Base-by-base conservation (phyloP, 2,329 filamentous ascomycete species). In the Alternaria ethzedia region DNA sequence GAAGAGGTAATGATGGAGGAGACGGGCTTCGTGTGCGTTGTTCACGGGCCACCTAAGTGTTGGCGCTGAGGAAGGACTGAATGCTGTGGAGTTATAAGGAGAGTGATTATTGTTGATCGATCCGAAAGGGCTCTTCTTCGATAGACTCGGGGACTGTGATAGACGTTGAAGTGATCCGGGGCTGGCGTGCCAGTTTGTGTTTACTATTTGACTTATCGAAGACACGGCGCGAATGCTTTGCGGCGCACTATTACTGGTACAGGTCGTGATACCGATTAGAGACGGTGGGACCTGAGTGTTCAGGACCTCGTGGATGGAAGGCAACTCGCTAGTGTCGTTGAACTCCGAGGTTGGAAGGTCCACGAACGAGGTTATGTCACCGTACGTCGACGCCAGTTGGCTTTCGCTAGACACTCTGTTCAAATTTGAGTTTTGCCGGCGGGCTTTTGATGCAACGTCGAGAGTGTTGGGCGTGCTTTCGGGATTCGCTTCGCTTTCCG, bases 1-100 rank as follows among this genome's bases (percentile, higher is more conserved):
- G 4, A 75, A 68, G 13, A 77, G 72, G 61, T 73, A 77, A 52
- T 77, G 73, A 51, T 77, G 74, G 13, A 76, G 58, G 6, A 76
- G 68, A 9, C 68, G 63, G 13, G 70, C 74, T 59, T 76, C 74
- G 32, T 73, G 70, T 17, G 67, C 62, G 28, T 64, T 72, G 8
- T 59, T 66, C 11, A 75, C 73, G 4, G 74, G 74, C 74, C 74
- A 76, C 4, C 64, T 64, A 9, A 69, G 58, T 20, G 52, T 57
- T 21, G 75, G 58, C 2, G 67, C 63, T 4, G 72, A 67, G 12
- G 63, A 71, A 5, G 72, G 69, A 45, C 70, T 73, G 50, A 76
- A 76, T 1, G 71, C 64, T 9, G 72, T 70, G 11, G 66, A 72
- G 13, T 70, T 72, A 51, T 72, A 75, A 10, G 74, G 74, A 7